Evolutionary conservation across 2,329 filamentous ascomycete genomes (phyloP), one percentile per base, ranked within the genome.

Genomic region (Sarocladiaceae sp.): DNA sequence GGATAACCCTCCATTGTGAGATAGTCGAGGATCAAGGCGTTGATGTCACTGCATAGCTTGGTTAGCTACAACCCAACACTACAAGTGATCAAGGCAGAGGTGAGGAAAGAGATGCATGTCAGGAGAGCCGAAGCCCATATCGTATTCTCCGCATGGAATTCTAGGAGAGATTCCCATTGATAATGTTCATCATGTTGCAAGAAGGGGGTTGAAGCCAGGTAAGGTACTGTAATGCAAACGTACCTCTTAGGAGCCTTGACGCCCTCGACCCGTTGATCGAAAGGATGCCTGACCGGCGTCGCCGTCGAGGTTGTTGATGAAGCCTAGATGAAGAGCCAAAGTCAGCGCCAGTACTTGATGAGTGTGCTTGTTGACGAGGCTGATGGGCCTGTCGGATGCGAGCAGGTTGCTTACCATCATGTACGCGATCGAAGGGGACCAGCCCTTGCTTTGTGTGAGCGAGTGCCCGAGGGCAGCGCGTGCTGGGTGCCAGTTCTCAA

Each of bases 121-220:
- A 76, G 76, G 69, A 80, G 81, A 85, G 84, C 80, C 80, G 86
- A 82, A 58, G 63, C 62, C 55, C 50, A 63, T 64, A 87, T 83
- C 74, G 70, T 74, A 66, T 82, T 88, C 82, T 98, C 93, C 84
- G 87, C 93, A 98, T 77, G 68, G 64, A 69, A 72, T 80, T 77
- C 87, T 97, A 88, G 85, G 93, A 98, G 94, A 98, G 93, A 98
- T 98, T 98, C 93, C 93, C 93, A 98, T 95, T 94, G 83, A 87
- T 83, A 82, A 76, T 76, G 73, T 87, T 94, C 90, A 95, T 95
- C 74, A 80, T 72, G 56, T 70, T 52, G 53, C 51, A 40, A 11
- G n/a, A 18, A 15, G 19, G 41, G 26, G 11, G 33, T 21, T n/a
- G 18, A 27, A 37, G 33, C 29, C 23, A 42, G 43, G 43, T 16